These are phyloP conservation scores for Physcia stellaris DNA, from an alignment of 495 filamentous ascomycete genomes.

Conservation along the genomic window DNA sequence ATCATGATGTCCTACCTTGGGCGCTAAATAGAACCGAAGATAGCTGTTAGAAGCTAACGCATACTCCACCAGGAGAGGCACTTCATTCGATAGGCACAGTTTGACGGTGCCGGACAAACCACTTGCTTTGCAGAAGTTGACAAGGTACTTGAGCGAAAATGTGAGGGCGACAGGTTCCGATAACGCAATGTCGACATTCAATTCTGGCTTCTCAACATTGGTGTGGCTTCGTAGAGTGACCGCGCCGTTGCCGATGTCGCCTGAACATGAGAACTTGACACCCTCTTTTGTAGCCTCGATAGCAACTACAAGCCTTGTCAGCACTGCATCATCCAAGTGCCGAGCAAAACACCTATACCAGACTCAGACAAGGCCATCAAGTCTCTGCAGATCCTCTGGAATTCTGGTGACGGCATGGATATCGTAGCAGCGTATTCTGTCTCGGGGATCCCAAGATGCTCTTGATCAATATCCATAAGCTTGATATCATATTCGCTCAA, in stretches of 20 bases:
- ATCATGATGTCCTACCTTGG: constrained; percentile 52
- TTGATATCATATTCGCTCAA: constrained; percentile 98
- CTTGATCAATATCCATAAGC: constrained; percentile 99
- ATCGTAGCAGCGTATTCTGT: constrained; percentile 94
- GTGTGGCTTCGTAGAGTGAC: constrained; percentile 82
- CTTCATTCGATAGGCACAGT: constrained; percentile 88
- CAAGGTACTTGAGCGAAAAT: constrained; percentile 98
- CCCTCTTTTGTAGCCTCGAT: constrained; percentile 97
- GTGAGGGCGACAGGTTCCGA: constrained; percentile 88
- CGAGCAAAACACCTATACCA: constrained; percentile 38
- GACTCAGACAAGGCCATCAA: constrained; percentile 86
- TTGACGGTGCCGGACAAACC: constrained; percentile 70
- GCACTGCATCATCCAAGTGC: neutral
- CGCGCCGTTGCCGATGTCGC: constrained; percentile 90
- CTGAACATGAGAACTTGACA: constrained; percentile 85
- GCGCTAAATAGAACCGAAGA: constrained; percentile 92
- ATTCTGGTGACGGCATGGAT: constrained; percentile 77
- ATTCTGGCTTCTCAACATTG: constrained; percentile 79
- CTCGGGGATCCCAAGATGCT: constrained; percentile 96
- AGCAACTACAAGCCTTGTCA: constrained; percentile 42
- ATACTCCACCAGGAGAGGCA: constrained; percentile 93
- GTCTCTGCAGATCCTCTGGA: constrained; percentile 89
- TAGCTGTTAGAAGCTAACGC: constrained; percentile 67
- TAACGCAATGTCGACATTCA: constrained; percentile 78
- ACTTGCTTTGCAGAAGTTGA: constrained; percentile 99